phyloP scores from a whole-genome alignment of 2,329 filamentous ascomycete genomes.

The Phyllosticta citribraziliensis region DNA sequence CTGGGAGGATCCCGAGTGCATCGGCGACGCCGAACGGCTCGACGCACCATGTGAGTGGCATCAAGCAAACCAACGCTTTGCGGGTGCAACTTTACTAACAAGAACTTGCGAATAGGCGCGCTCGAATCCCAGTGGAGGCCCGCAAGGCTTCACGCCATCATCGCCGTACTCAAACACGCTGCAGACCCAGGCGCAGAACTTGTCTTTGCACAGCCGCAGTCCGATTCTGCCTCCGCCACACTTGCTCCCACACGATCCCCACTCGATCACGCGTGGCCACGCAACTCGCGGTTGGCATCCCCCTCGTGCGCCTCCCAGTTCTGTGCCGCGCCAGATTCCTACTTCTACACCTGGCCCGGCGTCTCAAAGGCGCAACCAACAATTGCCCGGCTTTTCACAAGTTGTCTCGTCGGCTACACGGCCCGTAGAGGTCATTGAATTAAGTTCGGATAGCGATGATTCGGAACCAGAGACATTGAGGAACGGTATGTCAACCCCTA shows the following conservation, averaged over 20 bases:
- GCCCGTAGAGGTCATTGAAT: neutral
- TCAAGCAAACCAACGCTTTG: neutral
- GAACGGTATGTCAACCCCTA: neutral
- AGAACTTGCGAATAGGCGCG: neutral
- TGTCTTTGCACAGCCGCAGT: neutral
- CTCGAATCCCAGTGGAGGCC: neutral
- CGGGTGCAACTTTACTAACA: neutral
- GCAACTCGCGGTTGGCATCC: neutral
- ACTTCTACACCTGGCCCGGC: neutral
- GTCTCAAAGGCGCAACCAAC: neutral
- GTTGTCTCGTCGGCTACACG: neutral
- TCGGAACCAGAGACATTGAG: neutral
- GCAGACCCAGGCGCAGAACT: neutral
- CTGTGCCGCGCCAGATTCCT: neutral
- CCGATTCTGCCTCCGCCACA: neutral
- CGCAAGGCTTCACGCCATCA: neutral
- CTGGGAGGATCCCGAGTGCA: neutral
- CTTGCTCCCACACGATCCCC: neutral
- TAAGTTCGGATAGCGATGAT: neutral
- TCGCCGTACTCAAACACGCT: neutral
- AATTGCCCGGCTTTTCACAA: neutral
- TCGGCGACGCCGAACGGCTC: neutral
- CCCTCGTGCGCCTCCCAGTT: neutral
- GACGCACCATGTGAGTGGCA: neutral
- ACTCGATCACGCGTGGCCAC: too few species aligned